Evolutionary conservation across 352 stramenopile genomes (phyloP), one percentile per base, ranked within the genome.

Genomic region (Peronospora farinosa): DNA sequence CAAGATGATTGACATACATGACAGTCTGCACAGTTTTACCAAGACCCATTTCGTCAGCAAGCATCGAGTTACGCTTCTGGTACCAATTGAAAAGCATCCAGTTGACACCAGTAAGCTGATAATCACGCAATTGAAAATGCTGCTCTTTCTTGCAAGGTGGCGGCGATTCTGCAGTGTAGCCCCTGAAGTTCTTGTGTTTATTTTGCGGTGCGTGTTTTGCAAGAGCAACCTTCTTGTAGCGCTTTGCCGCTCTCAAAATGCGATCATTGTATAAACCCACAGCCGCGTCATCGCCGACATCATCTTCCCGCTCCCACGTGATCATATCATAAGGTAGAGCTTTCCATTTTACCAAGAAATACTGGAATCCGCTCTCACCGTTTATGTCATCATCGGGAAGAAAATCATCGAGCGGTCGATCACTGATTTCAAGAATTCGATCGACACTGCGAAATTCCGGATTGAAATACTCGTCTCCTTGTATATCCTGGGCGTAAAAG

Each of bases 311-410:
- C 62, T 99, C 97, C 97, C 97, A 99, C 11, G 96, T 98, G 39
- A 96, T 95, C 15, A 96, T 81, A 49, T 98, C 94, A 57, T 99
- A 99, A 32, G 94, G 72, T 25, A 98, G 70, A 15, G 90, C 93
- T 44, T 96, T 97, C 97, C 97, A 99, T 68, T 99, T 99, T 30
- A 99, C 87, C 7, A 99, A 74, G 57, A 98, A 99, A 63, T 98
- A 97, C 48, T 86, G 87, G 46, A 74, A 61, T 30, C 80, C 65
- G 5, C 50, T 57, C 16, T 76, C 67, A n/a, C 70, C 66, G 16
- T 45, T 36, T 5, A n/a, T 27, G 40, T 36, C 61, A 45, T 86
- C 69, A 27, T 74, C 64, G 3, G 73, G 63, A 16, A 53, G 62
- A 63, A 89, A 87, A 15, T 80, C 74, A 63, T 93, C 77, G 3